These are phyloP conservation scores for Vitis hybrid DNA, from an alignment of 177 flowering plant genomes.

Conservation along the genomic window DNA sequence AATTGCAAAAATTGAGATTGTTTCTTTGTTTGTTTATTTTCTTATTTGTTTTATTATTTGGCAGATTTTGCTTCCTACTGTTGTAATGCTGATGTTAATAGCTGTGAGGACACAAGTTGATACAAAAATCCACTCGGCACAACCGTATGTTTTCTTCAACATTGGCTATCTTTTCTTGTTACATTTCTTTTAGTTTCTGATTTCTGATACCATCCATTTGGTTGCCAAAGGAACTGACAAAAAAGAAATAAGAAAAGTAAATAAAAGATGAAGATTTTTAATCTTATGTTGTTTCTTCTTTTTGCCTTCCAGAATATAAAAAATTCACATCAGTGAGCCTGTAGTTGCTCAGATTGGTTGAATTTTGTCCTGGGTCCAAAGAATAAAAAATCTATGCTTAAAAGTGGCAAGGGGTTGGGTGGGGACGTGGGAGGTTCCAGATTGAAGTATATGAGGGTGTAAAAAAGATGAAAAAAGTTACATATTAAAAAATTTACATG, in stretches of 20 bases:
- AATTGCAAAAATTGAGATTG: too few species aligned
- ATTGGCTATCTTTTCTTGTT: background rate
- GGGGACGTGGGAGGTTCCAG: too few species aligned
- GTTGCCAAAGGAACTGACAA: background rate
- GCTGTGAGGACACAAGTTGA: slow-evolving; percentile 81
- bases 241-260: background rate
- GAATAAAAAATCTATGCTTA: background rate
- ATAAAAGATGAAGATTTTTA: background rate
- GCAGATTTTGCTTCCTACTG: slow-evolving; percentile 86
- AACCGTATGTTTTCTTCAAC: slow-evolving; percentile 54
- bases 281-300: background rate
- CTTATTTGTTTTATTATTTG: slow-evolving; percentile 8
- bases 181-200: background rate
- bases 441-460: too few species aligned
- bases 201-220: background rate
- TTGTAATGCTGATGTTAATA: slow-evolving; percentile 84
- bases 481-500: too few species aligned
- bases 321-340: background rate
- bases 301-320: background rate
- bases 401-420: too few species aligned
- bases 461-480: too few species aligned
- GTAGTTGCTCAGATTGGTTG: background rate
- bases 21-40: background rate
- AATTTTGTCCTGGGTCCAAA: background rate
- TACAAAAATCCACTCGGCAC: slow-evolving; percentile 74